Percentiles rank a stretch among this genome's conserved stretches.
phyloP scores from a whole-genome alignment of 768 basidiomycete genomes.

The Russula dissimulans region DNA sequence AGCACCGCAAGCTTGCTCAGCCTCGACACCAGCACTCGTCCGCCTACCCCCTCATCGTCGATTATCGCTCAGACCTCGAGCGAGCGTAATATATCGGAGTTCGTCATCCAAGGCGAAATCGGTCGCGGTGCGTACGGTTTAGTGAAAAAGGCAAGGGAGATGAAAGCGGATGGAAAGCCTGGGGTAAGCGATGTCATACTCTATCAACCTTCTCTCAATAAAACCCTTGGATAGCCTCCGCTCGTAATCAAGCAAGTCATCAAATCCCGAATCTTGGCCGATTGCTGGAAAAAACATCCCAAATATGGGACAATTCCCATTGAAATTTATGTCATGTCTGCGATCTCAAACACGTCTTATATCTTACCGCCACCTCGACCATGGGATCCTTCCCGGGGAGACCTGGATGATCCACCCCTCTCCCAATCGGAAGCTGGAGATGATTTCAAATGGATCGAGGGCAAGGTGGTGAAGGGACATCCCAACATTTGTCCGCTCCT shows the following conservation, averaged over 20 bases:
- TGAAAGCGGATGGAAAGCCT: slow-evolving; percentile 59
- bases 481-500: slow-evolving; percentile 91
- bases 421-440: slow-evolving; percentile 17
- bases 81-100: slow-evolving; percentile 73
- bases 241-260: slow-evolving; percentile 97
- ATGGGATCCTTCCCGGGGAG: slow-evolving; percentile 67
- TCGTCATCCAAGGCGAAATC: slow-evolving; percentile 77
- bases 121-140: slow-evolving; percentile 94
- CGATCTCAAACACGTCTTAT: slow-evolving; percentile 75
- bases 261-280: slow-evolving; percentile 95
- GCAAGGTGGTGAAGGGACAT: slow-evolving; percentile 72
- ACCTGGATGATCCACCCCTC: slow-evolving; percentile 7
- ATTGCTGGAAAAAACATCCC: slow-evolving; percentile 99
- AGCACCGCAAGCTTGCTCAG: slow-evolving; percentile 60
- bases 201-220: slow-evolving; percentile 12
- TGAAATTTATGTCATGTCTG: slow-evolving; percentile 92
- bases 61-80: slow-evolving; percentile 38
- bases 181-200: slow-evolving; percentile 51
- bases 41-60: slow-evolving; percentile 48
- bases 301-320: slow-evolving; percentile 94
- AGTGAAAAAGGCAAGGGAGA: slow-evolving; percentile 83
- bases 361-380: slow-evolving; percentile 69
- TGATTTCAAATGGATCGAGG: slow-evolving; percentile 53
- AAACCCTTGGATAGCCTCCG: slow-evolving; percentile 49
- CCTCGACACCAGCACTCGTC: slow-evolving; percentile 46